These are phyloP conservation scores for Candida manassasensis DNA, from an alignment of 805 yeast genomes.

Conservation along the genomic window DNA sequence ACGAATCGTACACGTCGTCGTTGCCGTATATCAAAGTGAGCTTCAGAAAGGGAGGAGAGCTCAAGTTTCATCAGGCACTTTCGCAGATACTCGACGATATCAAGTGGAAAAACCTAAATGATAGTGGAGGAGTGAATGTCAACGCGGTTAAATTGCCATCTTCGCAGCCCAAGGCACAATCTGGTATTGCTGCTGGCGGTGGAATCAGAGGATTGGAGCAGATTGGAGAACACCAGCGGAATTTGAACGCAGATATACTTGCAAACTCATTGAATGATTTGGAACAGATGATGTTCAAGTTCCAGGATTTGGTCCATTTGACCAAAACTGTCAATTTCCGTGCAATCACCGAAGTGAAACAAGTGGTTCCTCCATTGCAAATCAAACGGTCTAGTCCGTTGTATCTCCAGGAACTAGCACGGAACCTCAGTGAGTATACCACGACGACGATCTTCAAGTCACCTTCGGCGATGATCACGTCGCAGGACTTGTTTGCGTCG, in stretches of 20 bases:
- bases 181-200: constrained; percentile 19
- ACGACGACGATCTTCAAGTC: constrained; percentile 23
- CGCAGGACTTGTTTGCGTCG: constrained; percentile 39
- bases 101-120: constrained; percentile 43
- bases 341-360: constrained; percentile 3
- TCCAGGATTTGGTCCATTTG: constrained; percentile 62
- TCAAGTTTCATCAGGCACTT: constrained; percentile 43
- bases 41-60: constrained; percentile 69
- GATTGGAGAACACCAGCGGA: constrained; percentile 48
- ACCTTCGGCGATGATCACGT: constrained; percentile 34
- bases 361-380: constrained; percentile 28
- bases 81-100: constrained; percentile 40
- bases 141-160: constrained; percentile 26
- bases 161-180: constrained; percentile 4
- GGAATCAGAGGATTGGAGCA: constrained; percentile 74
- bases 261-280: constrained; percentile 71
- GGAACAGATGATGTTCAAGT: constrained; percentile 71
- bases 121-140: constrained; percentile 32
- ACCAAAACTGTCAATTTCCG: constrained; percentile 14
- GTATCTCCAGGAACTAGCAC: constrained; percentile 64
- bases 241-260: constrained; percentile 56
- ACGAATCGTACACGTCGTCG: constrained; percentile 30
- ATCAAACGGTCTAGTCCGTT: constrained; percentile 30
- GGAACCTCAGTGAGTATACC: constrained; percentile 70
- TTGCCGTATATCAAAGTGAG: constrained; percentile 57